These are phyloP conservation scores for Talaromyces sp. DNA, from an alignment of 2,329 filamentous ascomycete species.

Conservation along the genomic window DNA sequence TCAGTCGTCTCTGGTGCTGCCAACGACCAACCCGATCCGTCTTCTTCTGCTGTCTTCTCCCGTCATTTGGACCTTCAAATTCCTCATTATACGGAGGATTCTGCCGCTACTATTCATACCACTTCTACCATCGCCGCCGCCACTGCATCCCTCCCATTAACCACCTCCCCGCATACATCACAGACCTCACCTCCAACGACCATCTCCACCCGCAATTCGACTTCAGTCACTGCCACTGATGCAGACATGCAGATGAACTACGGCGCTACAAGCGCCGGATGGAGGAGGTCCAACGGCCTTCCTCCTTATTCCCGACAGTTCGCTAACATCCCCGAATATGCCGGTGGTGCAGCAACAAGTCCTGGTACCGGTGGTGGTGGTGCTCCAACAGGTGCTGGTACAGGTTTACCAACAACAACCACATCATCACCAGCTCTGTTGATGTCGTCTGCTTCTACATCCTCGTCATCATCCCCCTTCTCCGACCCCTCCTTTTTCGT, in stretches of 20 bases:
- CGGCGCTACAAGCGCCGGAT: slow-evolving; percentile 42
- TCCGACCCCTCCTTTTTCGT: slow-evolving; percentile 61
- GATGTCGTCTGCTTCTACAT: not conserved
- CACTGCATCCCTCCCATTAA: slow-evolving; percentile 28
- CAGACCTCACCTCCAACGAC: not conserved
- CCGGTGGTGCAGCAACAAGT: slow-evolving; percentile 22
- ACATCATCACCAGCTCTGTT: slow-evolving; percentile 4
- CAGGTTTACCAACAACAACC: not conserved
- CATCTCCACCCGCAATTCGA: slow-evolving; percentile 24
- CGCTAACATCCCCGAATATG: slow-evolving; percentile 32
- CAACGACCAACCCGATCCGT: slow-evolving; percentile 26
- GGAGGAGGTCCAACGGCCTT: slow-evolving; percentile 42
- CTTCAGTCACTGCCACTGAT: slow-evolving; percentile 43
- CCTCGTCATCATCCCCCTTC: slow-evolving; percentile 20
- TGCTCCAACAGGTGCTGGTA: not conserved
- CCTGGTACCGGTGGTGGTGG: not conserved
- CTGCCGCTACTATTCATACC: slow-evolving; percentile 41
- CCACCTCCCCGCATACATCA: slow-evolving; percentile 28
- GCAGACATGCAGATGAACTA: slow-evolving; percentile 49
- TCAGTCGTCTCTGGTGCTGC: slow-evolving; percentile 47
- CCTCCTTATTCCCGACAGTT: slow-evolving; percentile 50
- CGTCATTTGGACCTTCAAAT: not conserved
- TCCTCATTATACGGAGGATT: not conserved
- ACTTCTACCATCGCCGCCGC: slow-evolving; percentile 24
- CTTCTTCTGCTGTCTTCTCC: not conserved